Evolutionary conservation across 169 alveolate genomes (phyloP).

Genomic region (Plasmodium gaboni): DNA sequence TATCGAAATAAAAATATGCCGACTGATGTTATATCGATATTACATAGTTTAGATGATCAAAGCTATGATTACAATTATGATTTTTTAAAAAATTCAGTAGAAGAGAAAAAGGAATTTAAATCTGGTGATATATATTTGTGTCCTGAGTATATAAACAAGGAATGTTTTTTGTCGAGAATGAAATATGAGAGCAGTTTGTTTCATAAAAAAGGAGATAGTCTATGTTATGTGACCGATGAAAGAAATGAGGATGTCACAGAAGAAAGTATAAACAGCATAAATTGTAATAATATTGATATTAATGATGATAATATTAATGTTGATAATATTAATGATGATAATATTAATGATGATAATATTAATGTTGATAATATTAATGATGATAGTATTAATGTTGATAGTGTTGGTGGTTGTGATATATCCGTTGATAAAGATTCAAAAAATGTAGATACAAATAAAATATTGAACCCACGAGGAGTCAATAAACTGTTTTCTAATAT

Average conservation of each 20-base stretch:
- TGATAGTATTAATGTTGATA: neutral
- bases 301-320: neutral
- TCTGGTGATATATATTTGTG: constrained; percentile 65
- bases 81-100: neutral
- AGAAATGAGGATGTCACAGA: neutral
- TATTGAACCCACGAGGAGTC: constrained; percentile 26
- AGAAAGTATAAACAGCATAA: neutral
- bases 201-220: neutral
- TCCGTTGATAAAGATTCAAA: neutral
- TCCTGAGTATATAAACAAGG: constrained; percentile 60
- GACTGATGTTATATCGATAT: constrained; percentile 54
- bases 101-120: neutral
- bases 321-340: neutral
- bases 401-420: neutral
- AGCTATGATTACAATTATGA: neutral
- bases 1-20: constrained; percentile 39
- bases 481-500: constrained; percentile 35
- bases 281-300: neutral
- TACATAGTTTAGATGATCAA: constrained; percentile 6
- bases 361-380: too few species aligned
- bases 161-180: constrained; percentile 35
- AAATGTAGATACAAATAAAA: neutral
- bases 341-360: neutral
- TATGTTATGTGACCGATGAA: neutral
- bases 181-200: constrained; percentile 20